phyloP scores from a whole-genome alignment of 2,329 filamentous ascomycete species.

The Aspergillus ibericus region DNA sequence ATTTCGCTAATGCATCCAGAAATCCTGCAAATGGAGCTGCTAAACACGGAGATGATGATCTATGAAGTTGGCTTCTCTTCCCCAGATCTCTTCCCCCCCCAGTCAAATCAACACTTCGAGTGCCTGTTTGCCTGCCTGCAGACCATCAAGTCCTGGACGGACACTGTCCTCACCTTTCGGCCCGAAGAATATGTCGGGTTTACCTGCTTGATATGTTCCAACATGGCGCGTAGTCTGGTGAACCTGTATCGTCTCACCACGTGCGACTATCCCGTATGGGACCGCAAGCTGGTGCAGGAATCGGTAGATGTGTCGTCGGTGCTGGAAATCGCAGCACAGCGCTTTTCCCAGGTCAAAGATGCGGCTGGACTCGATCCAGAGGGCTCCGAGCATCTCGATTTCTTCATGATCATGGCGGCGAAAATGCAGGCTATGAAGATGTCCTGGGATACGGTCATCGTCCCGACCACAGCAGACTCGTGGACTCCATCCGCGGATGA shows the following conservation, averaged over 20 bases:
- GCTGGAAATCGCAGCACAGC: neutral
- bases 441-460: neutral
- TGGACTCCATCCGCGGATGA: neutral
- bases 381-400: neutral
- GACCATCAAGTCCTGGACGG: neutral
- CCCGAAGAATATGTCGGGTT: neutral
- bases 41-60: neutral
- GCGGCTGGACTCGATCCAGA: neutral
- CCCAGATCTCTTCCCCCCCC: neutral
- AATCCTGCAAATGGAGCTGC: neutral
- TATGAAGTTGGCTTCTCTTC: neutral
- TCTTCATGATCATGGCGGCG: neutral
- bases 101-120: neutral
- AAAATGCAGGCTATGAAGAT: neutral
- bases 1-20: neutral
- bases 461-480: neutral
- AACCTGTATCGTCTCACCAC: neutral
- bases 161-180: neutral
- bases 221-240: neutral
- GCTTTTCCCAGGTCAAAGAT: neutral
- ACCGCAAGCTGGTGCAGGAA: neutral
- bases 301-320: neutral
- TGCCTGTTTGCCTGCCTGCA: neutral
- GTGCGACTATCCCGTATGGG: conserved; percentile 7
- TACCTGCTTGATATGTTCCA: neutral